These are phyloP conservation scores for Dioscorea alata DNA, from an alignment of 106 monocot genomes.

Conservation along the genomic window DNA sequence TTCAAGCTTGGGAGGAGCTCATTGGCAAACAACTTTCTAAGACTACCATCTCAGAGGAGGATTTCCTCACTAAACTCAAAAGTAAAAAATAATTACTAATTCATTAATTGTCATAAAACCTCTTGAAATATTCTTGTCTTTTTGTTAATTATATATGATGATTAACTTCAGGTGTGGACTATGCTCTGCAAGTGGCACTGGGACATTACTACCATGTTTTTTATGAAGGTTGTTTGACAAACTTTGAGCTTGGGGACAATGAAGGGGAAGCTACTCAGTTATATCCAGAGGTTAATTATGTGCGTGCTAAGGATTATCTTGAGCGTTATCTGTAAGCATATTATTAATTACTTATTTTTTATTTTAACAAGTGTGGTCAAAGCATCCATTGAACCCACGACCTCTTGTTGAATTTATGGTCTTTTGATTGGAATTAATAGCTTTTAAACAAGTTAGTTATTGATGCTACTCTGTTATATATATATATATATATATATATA, in stretches of 20 bases:
- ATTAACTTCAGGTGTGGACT: constrained; percentile 30
- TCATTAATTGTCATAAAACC: no score
- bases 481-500: no score
- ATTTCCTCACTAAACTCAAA: constrained; percentile 31
- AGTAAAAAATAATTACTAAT: constrained; percentile 4
- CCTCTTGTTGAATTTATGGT: no score
- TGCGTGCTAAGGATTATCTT: constrained; percentile 52
- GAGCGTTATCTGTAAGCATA: constrained; percentile 37
- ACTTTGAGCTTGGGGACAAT: constrained; percentile 43
- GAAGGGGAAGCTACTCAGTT: constrained; percentile 32
- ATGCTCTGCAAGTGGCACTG: constrained; percentile 35
- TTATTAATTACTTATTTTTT: no score
- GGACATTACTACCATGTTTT: constrained; percentile 56
- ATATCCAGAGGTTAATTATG: constrained; percentile 55
- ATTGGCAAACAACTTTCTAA: constrained; percentile 43
- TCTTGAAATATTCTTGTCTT: no score
- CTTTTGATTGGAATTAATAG: no score
- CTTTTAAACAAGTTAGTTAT: no score
- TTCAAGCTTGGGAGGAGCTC: constrained; percentile 49
- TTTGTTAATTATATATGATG: no score
- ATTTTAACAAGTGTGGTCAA: no score
- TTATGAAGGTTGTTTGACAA: constrained; percentile 57
- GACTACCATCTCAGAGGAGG: constrained; percentile 34
- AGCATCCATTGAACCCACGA: no score
- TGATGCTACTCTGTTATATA: no score